Conservation (phyloP, 1,139 yeast species). For the Diutina rugosa region DNA sequence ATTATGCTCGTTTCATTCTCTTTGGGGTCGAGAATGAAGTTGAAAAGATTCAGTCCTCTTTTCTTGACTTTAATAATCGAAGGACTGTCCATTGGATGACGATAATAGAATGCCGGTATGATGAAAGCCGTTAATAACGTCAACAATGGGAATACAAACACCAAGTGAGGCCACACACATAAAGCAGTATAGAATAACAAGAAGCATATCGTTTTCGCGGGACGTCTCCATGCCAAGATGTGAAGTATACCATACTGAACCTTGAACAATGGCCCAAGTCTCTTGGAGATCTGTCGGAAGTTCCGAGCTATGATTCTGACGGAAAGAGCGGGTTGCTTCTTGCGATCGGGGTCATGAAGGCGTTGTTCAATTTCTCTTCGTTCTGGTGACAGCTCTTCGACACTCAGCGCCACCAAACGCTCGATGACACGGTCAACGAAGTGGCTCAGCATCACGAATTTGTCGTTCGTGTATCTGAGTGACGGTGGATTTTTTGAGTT, state of each 20-base stretch:
- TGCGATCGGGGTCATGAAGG: constrained; percentile 32
- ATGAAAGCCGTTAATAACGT: constrained; percentile 44
- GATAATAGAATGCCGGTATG: constrained; percentile 56
- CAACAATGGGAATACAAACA: constrained; percentile 52
- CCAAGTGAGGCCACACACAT: constrained; percentile 59
- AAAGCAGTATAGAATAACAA: constrained; percentile 43
- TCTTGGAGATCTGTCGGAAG: constrained; percentile 37
- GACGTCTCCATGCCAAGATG: constrained; percentile 50
- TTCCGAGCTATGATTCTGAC: constrained; percentile 35
- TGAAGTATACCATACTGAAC: constrained; percentile 44
- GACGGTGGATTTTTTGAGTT: too few relatives aligned
- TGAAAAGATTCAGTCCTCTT: constrained; percentile 45
- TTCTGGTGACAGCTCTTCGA: constrained; percentile 35
- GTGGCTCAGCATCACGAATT: constrained; percentile 15
- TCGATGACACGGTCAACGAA: constrained; percentile 49
- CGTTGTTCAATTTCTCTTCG: constrained; percentile 30
- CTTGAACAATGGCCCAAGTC: constrained; percentile 39
- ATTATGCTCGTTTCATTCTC: constrained; percentile 13
- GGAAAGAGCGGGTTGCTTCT: constrained; percentile 35
- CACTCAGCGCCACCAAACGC: constrained; percentile 31
- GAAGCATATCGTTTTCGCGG: constrained; percentile 40
- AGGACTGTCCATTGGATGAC: constrained; percentile 51
- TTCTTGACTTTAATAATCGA: constrained; percentile 29
- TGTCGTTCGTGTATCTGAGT: neutral
- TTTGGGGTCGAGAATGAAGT: constrained; percentile 32